Evolutionary conservation across 2,329 filamentous ascomycete species (phyloP).

Genomic region (Pseudomassariella vexata): DNA sequence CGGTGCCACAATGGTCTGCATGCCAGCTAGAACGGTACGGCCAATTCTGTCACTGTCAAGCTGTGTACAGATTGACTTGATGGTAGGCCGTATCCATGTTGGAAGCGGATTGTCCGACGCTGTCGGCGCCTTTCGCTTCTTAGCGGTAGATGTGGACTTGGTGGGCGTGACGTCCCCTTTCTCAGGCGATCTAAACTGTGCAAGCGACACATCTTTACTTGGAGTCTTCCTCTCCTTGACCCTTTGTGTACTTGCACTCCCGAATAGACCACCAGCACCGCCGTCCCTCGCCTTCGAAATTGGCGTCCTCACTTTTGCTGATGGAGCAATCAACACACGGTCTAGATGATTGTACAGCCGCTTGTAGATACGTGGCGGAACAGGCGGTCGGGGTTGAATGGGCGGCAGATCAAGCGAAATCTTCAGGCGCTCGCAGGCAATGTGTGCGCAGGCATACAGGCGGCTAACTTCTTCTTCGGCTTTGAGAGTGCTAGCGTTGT

Average conservation of each 20-base stretch:
- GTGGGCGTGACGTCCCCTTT: conserved; percentile 33
- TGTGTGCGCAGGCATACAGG: conserved; percentile 76
- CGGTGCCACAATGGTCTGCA: conserved; percentile 50
- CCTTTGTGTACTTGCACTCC: conserved; percentile 24
- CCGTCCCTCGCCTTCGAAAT: conserved; percentile 27
- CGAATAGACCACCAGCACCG: conserved; percentile 21
- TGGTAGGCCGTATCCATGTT: conserved; percentile 63
- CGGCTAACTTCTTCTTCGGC: conserved; percentile 84
- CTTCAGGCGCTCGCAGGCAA: conserved; percentile 84
- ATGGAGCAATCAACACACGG: conserved; percentile 51
- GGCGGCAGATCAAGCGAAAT: conserved; percentile 70
- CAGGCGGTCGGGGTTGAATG: conserved; percentile 69
- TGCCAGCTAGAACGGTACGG: conserved; percentile 69
- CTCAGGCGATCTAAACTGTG: conserved; percentile 33
- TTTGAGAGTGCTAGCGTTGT: conserved; percentile 71
- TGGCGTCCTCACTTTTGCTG: conserved; percentile 23
- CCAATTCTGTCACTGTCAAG: conserved; percentile 57
- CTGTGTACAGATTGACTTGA: conserved; percentile 59
- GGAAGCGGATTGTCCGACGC: conserved; percentile 35
- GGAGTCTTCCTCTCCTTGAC: conserved; percentile 38
- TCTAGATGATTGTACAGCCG: conserved; percentile 79
- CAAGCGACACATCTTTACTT: conserved; percentile 37
- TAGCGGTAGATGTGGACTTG: conserved; percentile 37
- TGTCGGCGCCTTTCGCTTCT: conserved; percentile 11
- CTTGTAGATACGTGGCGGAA: conserved; percentile 75